Evolutionary conservation across 2,329 filamentous ascomycete genomes (phyloP), one percentile per base, ranked within the genome.

Genomic region (Aspergillus tanneri): DNA sequence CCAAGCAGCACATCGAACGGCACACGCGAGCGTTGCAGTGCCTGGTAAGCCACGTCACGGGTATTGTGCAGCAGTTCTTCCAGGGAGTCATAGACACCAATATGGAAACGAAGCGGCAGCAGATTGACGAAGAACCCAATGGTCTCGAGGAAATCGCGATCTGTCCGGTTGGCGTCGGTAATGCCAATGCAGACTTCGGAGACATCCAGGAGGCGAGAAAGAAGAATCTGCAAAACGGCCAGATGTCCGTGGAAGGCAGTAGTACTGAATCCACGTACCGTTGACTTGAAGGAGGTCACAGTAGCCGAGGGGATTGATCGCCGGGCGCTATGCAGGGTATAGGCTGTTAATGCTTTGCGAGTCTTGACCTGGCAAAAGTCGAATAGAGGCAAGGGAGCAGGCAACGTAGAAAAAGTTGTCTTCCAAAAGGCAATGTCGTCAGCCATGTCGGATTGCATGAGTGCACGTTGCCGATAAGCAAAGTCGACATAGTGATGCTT

Each of bases 1-100:
- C 72, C 53, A 0, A 81, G 58, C 0, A 82, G 43, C 0, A 72
- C 59, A 23, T 79, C 71, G 41, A 79, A 76, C 0, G 78, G 78
- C 3, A 80, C 37, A 0, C 49, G n/a, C 0, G 76, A 76, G 52
- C 77, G 59, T 0, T 43, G 54, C 0, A 80, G 55, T 0, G 72
- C 77, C 0, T 35, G 38, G 14, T 71, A 65, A 36, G 55, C 51
- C 48, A 57, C 56, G 12, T 18, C 8, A 16, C 27, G 16, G 10
- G 44, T 27, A 11, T 22, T 40, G 10, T 9, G 25, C 8, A 41
- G 14, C 7, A 25, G n/a, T 16, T 40, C 23, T 5, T 19, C 25
- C 6, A 43, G 34, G 10, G 23, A 19, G 16, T 25, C 25, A 10
- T 30, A 34, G 21, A 19, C 34, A 11, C 34, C 19, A 27, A 19